Percentiles rank a stretch among this genome's conserved stretches.
phyloP scores from a whole-genome alignment of 2,329 filamentous ascomycete genomes.

The Dactylellina leptospora region DNA sequence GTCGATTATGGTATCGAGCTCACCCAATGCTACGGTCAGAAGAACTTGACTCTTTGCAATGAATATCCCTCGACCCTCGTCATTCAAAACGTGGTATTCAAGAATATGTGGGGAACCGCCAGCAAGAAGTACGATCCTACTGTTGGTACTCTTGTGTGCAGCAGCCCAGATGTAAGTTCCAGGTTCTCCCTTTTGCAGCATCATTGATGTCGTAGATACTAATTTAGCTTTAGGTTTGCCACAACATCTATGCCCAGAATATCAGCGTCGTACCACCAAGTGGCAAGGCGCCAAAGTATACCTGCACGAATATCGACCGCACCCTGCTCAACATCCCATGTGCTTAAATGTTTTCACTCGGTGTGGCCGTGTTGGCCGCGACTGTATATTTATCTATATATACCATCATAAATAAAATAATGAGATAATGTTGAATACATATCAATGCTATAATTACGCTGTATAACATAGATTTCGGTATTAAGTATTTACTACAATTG shows the following conservation, averaged over 20 bases:
- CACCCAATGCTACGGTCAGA: constrained; percentile 69
- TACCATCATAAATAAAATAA: constrained; percentile 33
- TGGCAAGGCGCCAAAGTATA: constrained; percentile 62
- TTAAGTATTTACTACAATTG: too few relatives aligned
- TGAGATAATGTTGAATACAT: constrained; percentile 28
- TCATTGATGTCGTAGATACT: not conserved
- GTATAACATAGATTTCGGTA: too few relatives aligned
- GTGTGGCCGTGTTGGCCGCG: too few relatives aligned
- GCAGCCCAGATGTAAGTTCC: constrained; percentile 63
- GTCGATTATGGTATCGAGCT: constrained; percentile 72
- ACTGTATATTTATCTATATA: constrained; percentile 5
- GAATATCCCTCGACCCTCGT: constrained; percentile 43
- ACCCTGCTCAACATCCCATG: constrained; percentile 33
- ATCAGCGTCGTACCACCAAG: constrained; percentile 65
- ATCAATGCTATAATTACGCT: not conserved
- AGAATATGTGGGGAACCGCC: constrained; percentile 68
- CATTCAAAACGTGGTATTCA: constrained; percentile 65
- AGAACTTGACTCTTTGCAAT: constrained; percentile 66
- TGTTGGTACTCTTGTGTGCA: constrained; percentile 65
- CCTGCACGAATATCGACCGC: constrained; percentile 62
- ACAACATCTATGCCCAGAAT: constrained; percentile 64
- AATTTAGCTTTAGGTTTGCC: constrained; percentile 57
- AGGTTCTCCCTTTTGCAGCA: not conserved
- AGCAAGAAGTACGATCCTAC: constrained; percentile 62
- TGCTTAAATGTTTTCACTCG: constrained; percentile 14